Base-by-base conservation (phyloP, 1,139 yeast species). In the Suhomyces terraborum region DNA sequence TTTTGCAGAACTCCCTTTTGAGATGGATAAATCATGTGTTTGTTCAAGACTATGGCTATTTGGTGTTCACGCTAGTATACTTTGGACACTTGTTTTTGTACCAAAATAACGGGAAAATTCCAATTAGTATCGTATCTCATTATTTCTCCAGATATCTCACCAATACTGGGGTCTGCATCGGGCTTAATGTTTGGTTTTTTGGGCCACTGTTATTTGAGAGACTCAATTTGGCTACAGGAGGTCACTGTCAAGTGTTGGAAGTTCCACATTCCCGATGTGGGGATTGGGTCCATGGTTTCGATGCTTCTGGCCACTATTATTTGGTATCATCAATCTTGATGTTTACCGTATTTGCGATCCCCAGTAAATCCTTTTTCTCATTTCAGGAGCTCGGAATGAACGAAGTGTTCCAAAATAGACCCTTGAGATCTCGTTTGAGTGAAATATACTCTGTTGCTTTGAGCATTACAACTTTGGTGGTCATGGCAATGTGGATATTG, bases 271-370 rank as follows among this genome's bases (percentile, higher is more conserved):
- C 45, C 2, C 59, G 67, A 0, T 80, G 80, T 0, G 81, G 80
- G 0, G 55, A 61, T 23, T 82, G 87, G 84, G 56, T 56, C 5
- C 75, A 78, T 27, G 84, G 84, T 4, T 79, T 79, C 48, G 88
- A 82, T 54, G 59, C 76, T 1, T 80, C 87, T 20, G 88, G 89
- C 0, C 89, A 83, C 55, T 75, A 73, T 45, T 77, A 78, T 50
- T 69, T 81, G 35, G 50, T 81, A 3, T 59, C 73, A 1, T 73
- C 79, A n/a, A 62, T 76, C 32, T 71, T 80, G 41, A 51, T 77
- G 44, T 58, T 77, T 6, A 43, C 75, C 3, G 61, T 75, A 66
- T 54, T 22, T 17, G 36, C 13, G 2, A 20, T 32, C 10, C 19
- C 20, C 5, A 14, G 16, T 18, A 20, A 6, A 8, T 2, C 14